Evolutionary conservation across 768 basidiomycete species (phyloP), one percentile per base, ranked within the genome.

Genomic region (Epithele typhae): DNA sequence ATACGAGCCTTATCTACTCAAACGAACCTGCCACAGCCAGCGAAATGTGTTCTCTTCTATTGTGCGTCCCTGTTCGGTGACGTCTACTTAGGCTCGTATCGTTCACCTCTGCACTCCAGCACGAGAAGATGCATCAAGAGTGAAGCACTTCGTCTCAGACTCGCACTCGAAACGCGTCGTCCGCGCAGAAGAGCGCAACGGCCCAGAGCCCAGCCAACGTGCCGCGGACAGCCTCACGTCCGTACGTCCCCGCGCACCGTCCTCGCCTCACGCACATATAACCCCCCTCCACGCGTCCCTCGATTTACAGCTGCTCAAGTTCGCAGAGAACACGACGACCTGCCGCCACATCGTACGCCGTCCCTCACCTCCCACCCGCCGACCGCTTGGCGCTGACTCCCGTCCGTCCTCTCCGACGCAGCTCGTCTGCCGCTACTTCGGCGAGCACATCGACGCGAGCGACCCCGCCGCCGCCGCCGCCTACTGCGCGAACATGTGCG

Each of bases 31-130:
- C 3, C 27, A 10, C 40, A 92, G 89, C 78, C 87, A 1, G 74
- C 90, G 0, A 89, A 86, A 65, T 92, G 89, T 53, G 68, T 91
- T 22, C 64, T 92, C 1, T 92, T 88, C 59, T 92, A 90, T 58
- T 91, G 89, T 87, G 52, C 57, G 79, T 37, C 14, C 21, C 7
- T 8, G n/a, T n/a, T n/a, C n/a, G n/a, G 41, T 40, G 34, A 18
- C 2, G 25, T 35, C 23, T 33, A 5, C n/a, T 39, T 32, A 8
- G 32, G 35, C 23, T 14, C 14, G 23, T 18, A 30, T 37, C 50
- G 2, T 39, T 11, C 18, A 23, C 3, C n/a, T n/a, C 34, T 6
- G 27, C 8, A 7, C 14, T 7, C 27, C 14, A 91, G 88, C 88
- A 39, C 76, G 87, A n/a, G 87, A 91, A 64, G 87, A 92, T 45